Evolutionary conservation across 768 basidiomycete genomes (phyloP).

Genomic region (Panaeolus papilionaceus): DNA sequence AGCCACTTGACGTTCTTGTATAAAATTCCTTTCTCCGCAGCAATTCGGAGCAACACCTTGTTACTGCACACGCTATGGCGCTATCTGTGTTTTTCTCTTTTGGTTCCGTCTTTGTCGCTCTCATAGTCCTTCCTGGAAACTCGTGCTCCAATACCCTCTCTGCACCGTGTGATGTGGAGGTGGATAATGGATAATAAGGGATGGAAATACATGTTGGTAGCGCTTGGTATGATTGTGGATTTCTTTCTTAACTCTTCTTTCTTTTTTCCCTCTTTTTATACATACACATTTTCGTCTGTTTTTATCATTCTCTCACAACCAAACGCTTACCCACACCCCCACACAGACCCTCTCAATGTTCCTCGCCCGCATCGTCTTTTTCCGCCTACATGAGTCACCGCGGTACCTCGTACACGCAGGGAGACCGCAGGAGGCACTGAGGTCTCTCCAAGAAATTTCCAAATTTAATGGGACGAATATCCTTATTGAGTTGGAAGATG

Average conservation of each 20-base stretch:
- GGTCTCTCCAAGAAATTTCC: conserved; percentile 84
- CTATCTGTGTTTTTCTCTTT: conserved; percentile 96
- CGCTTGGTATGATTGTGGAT: conserved; percentile 84
- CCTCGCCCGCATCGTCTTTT: conserved; percentile 84
- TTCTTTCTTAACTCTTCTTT: neutral
- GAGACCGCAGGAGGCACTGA: conserved; percentile 81
- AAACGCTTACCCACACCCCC: neutral
- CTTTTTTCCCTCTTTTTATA: neutral
- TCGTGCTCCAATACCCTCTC: conserved; percentile 50
- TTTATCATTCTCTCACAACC: too few species aligned
- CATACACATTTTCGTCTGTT: too few species aligned
- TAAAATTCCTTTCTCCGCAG: conserved; percentile 21
- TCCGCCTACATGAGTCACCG: conserved; percentile 93
- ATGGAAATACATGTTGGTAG: conserved; percentile 86
- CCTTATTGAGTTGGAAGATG: conserved; percentile 72
- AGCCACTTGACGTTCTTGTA: conserved; percentile 34
- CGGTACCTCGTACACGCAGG: conserved; percentile 92
- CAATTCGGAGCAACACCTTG: conserved; percentile 87
- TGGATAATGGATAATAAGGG: conserved; percentile 84
- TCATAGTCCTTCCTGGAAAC: conserved; percentile 77
- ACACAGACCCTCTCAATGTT: conserved; percentile 87
- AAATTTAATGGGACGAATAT: conserved; percentile 83
- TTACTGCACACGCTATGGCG: conserved; percentile 60
- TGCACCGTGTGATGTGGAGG: conserved; percentile 63
- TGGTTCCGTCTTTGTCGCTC: conserved; percentile 86